Evolutionary conservation across 1,284 basidiomycete genomes (phyloP).

Genomic region (Cutaneotrichosporon cavernicola): DNA sequence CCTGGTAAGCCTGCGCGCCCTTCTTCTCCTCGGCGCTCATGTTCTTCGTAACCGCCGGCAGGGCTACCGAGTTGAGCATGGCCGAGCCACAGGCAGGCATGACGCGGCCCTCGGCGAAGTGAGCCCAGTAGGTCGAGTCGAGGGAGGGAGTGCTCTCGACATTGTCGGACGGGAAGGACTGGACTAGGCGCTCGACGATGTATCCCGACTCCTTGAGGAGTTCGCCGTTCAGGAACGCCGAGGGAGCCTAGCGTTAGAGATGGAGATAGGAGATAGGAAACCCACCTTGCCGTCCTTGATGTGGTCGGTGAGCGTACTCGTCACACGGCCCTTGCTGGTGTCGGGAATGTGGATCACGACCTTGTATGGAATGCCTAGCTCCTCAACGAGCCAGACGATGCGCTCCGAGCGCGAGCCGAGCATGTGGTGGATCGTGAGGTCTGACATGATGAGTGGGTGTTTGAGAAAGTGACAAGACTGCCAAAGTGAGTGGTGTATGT

Average conservation of each 20-base stretch:
- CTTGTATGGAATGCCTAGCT: slow-evolving; percentile 39
- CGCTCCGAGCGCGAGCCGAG: slow-evolving; percentile 43
- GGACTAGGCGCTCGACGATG: slow-evolving; percentile 38
- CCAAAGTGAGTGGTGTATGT: neutral
- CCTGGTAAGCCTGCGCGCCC: slow-evolving; percentile 6
- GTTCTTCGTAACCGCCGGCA: neutral
- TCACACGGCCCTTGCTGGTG: neutral
- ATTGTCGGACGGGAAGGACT: neutral
- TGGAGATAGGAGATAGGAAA: neutral
- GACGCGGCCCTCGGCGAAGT: slow-evolving; percentile 42
- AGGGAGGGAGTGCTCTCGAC: slow-evolving; percentile 30
- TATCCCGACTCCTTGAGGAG: slow-evolving; percentile 41
- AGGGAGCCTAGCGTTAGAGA: slow-evolving; percentile 22
- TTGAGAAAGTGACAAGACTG: neutral
- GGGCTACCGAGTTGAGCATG: slow-evolving; percentile 5
- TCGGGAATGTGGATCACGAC: slow-evolving; percentile 35
- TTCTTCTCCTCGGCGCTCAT: neutral
- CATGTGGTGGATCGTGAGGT: slow-evolving; percentile 47
- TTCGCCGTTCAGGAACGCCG: slow-evolving; percentile 35
- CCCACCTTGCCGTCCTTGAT: slow-evolving; percentile 8
- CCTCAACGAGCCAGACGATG: slow-evolving; percentile 34
- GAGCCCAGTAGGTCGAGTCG: slow-evolving; percentile 38
- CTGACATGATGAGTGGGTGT: slow-evolving; percentile 26
- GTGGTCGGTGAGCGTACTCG: slow-evolving; percentile 5
- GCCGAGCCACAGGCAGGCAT: slow-evolving; percentile 31